Conservation (phyloP, 148 eudicot genomes). For the Camellia granthamiana region DNA sequence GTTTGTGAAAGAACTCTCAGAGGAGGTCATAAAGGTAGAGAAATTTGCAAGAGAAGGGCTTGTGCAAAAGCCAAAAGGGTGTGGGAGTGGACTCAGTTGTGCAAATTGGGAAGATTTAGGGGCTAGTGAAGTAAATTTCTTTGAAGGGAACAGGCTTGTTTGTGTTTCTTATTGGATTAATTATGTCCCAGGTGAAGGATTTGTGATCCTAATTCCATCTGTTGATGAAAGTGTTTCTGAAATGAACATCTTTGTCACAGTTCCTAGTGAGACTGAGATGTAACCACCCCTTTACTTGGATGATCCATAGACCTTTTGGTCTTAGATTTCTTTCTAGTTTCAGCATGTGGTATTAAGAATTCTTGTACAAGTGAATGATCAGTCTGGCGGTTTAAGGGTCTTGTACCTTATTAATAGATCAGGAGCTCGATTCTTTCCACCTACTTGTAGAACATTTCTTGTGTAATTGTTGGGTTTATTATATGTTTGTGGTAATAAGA, state of each 20-base stretch:
- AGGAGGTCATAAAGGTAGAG: constrained; percentile 20
- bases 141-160: constrained; percentile 25
- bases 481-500: too few relatives aligned
- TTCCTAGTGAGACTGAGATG: constrained; percentile 5
- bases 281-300: too few relatives aligned
- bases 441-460: too few relatives aligned
- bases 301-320: too few relatives aligned
- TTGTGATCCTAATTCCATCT: constrained; percentile 29
- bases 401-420: too few relatives aligned
- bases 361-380: too few relatives aligned
- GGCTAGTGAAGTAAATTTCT: constrained; percentile 23
- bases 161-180: constrained; percentile 40
- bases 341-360: too few relatives aligned
- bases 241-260: constrained; percentile 16
- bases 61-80: background rate
- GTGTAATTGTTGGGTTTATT: too few relatives aligned
- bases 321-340: too few relatives aligned
- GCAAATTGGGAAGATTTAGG: constrained; percentile 34
- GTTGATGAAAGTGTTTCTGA: constrained; percentile 14
- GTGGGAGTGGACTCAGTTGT: constrained; percentile 4
- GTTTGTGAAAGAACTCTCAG: constrained; percentile 19
- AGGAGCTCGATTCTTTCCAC: too few relatives aligned
- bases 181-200: constrained; percentile 25
- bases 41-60: constrained; percentile 12
- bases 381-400: too few relatives aligned